These are phyloP conservation scores for Coniochaeta hoffmannii DNA, from an alignment of 2,329 filamentous ascomycete species.

Conservation along the genomic window DNA sequence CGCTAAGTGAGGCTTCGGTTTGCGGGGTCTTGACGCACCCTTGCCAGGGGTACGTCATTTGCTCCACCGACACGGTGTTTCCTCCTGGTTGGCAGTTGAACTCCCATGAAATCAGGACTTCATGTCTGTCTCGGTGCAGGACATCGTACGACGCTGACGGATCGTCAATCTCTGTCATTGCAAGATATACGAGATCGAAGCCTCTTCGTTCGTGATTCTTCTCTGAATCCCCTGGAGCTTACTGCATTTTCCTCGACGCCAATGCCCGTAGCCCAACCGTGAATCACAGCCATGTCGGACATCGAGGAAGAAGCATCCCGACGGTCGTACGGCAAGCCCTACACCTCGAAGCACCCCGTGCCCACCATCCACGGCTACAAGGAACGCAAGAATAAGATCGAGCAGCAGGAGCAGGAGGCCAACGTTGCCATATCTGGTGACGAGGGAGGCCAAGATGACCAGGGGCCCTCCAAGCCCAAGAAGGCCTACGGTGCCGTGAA, in stretches of 20 bases:
- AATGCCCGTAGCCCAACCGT: background rate
- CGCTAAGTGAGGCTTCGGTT: background rate
- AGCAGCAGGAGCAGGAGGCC: conserved; percentile 26
- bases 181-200: background rate
- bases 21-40: background rate
- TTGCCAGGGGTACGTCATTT: background rate
- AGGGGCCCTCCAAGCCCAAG: conserved; percentile 26
- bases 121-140: background rate
- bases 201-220: background rate
- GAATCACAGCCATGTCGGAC: conserved; percentile 22
- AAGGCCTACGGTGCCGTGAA: conserved; percentile 27
- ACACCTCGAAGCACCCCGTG: conserved; percentile 33
- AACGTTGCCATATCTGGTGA: conserved; percentile 6
- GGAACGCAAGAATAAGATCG: conserved; percentile 37
- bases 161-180: background rate
- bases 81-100: background rate
- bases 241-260: background rate
- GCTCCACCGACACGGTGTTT: background rate
- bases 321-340: conserved; percentile 29
- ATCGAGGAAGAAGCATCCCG: conserved; percentile 24
- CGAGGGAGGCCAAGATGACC: background rate
- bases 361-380: conserved; percentile 42
- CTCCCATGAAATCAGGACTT: background rate
- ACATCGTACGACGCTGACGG: background rate
- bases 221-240: background rate